These are phyloP conservation scores for Butyriboletus loyo DNA, from an alignment of 768 basidiomycete species.

Conservation along the genomic window DNA sequence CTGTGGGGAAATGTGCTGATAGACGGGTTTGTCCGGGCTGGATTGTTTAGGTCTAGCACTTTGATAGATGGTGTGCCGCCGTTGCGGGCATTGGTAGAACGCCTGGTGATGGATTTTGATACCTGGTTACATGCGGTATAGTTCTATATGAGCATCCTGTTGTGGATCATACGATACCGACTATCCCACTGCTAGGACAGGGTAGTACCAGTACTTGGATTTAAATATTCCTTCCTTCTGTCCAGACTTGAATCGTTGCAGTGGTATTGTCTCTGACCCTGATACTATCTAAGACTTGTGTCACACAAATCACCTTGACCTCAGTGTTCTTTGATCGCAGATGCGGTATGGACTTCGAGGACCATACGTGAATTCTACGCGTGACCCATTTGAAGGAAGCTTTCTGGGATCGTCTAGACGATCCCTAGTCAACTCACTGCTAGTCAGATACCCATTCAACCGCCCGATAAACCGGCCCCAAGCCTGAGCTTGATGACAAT, in stretches of 20 bases:
- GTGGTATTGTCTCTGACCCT: too few relatives aligned
- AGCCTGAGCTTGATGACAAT: too few relatives aligned
- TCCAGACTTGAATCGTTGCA: not conserved
- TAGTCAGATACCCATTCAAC: too few relatives aligned
- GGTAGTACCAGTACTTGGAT: not conserved
- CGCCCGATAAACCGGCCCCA: too few relatives aligned
- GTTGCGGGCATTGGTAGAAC: not conserved
- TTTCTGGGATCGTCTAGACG: too few relatives aligned
- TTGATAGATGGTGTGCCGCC: not conserved
- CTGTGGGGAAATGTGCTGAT: conserved; percentile 23
- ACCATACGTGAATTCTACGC: too few relatives aligned
- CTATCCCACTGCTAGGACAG: not conserved
- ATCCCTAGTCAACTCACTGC: too few relatives aligned
- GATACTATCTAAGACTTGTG: too few relatives aligned
- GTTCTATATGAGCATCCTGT: not conserved
- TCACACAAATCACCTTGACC: too few relatives aligned
- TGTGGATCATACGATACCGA: not conserved
- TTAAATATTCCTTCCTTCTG: not conserved
- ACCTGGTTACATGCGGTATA: not conserved
- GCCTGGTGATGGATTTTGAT: not conserved
- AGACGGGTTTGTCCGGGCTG: conserved; percentile 19
- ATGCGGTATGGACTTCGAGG: too few relatives aligned
- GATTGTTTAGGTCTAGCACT: not conserved
- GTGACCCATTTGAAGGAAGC: too few relatives aligned
- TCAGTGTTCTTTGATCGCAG: too few relatives aligned